phyloP scores from a whole-genome alignment of 2,329 filamentous ascomycete genomes.

The Sclerotinia trifoliorum region DNA sequence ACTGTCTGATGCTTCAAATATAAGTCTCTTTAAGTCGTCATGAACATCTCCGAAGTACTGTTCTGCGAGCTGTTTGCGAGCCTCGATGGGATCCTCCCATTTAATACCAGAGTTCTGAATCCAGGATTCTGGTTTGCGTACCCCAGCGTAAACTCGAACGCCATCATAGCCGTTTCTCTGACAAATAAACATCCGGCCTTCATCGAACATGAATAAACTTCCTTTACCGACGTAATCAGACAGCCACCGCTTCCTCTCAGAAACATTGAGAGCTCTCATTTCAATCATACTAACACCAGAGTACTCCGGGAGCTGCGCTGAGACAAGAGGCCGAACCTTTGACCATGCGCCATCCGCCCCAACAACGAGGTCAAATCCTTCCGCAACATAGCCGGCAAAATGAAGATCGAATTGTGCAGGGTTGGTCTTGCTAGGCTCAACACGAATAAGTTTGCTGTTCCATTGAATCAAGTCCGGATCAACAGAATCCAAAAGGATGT shows the following conservation, averaged over 20 bases:
- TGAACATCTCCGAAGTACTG: slow-evolving; percentile 29
- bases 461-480: slow-evolving; percentile 43
- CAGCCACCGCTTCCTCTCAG: slow-evolving; percentile 42
- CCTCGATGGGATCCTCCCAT: slow-evolving; percentile 25
- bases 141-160: slow-evolving; percentile 37
- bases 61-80: slow-evolving; percentile 25
- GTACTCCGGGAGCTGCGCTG: slow-evolving; percentile 42
- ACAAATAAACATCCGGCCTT: slow-evolving; percentile 38
- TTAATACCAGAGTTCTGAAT: slow-evolving; percentile 33
- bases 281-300: slow-evolving; percentile 40
- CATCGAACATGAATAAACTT: slow-evolving; percentile 39
- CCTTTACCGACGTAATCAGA: slow-evolving; percentile 42
- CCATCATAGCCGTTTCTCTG: slow-evolving; percentile 46
- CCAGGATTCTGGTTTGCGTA: slow-evolving; percentile 33
- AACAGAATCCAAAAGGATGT: slow-evolving; percentile 41
- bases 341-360: slow-evolving; percentile 46
- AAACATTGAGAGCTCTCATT: slow-evolving; percentile 37
- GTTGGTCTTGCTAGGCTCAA: slow-evolving; percentile 18
- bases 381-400: slow-evolving; percentile 24
- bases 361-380: slow-evolving; percentile 42
- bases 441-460: slow-evolving; percentile 41
- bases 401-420: slow-evolving; percentile 26
- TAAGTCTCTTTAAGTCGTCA: slow-evolving; percentile 29
- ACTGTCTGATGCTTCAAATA: slow-evolving; percentile 26
- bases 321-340: slow-evolving; percentile 40